Evolutionary conservation across 169 alveolate species (phyloP).

Genomic region (Babesia caballi): DNA sequence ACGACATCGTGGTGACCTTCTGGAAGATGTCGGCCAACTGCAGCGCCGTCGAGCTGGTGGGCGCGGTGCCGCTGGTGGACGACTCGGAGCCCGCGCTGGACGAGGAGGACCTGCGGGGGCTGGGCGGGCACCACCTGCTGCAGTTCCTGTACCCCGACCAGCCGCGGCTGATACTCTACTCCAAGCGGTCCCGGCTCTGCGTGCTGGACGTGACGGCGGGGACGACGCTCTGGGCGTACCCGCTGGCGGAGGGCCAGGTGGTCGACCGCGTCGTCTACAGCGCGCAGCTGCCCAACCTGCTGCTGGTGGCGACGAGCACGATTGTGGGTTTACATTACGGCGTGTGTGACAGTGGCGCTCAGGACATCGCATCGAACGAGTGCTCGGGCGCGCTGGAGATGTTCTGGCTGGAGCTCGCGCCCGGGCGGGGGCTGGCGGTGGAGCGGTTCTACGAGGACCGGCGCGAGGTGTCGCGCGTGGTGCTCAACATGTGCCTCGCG

Average conservation of each 20-base stretch:
- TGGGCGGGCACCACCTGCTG: background rate
- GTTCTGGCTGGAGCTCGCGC: slow-evolving; percentile 3
- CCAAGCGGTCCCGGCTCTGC: background rate
- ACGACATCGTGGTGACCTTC: slow-evolving; percentile 31
- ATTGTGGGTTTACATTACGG: background rate
- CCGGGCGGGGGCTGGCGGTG: background rate
- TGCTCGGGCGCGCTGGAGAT: slow-evolving; percentile 28
- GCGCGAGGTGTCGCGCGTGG: slow-evolving; percentile 14
- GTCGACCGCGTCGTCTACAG: slow-evolving; percentile 8
- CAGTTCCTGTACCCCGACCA: slow-evolving; percentile 25
- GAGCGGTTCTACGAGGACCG: background rate
- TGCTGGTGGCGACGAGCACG: slow-evolving; percentile 15
- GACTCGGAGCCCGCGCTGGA: background rate
- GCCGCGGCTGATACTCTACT: slow-evolving; percentile 6
- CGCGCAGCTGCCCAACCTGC: slow-evolving; percentile 21
- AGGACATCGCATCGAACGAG: background rate
- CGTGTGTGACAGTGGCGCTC: background rate
- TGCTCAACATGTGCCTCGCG: slow-evolving; percentile 36
- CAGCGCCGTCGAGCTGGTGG: background rate
- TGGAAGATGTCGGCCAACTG: slow-evolving; percentile 1
- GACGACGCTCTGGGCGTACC: slow-evolving; percentile 15
- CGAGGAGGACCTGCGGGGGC: background rate
- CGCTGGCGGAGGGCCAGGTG: slow-evolving; percentile 13
- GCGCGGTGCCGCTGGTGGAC: slow-evolving; percentile 8
- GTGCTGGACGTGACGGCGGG: slow-evolving; percentile 10